Conservation (phyloP, 306 rosid genomes). For the Alnus rubra region DNA sequence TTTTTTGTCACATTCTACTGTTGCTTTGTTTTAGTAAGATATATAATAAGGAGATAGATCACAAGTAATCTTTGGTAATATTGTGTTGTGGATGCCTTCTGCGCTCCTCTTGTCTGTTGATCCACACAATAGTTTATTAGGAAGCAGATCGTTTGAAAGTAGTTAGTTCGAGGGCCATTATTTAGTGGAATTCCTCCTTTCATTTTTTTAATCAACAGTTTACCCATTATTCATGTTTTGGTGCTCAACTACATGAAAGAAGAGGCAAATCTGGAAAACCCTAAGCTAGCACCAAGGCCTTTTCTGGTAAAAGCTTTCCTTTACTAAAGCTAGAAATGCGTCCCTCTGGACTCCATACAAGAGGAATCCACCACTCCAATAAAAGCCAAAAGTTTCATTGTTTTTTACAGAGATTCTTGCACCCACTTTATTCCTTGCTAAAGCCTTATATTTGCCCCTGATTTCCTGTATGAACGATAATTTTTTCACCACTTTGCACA, state of each 20-base stretch:
- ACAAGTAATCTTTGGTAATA: no score
- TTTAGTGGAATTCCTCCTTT: slow-evolving; percentile 29
- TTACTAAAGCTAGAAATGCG: slow-evolving; percentile 31
- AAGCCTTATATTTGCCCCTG: slow-evolving; percentile 33
- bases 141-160: slow-evolving; percentile 14
- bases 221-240: slow-evolving; percentile 31
- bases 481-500: slow-evolving; percentile 34
- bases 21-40: no score
- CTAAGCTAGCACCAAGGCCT: slow-evolving; percentile 23
- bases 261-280: slow-evolving; percentile 9
- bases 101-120: background rate
- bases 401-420: slow-evolving; percentile 52
- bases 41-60: background rate
- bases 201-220: slow-evolving; percentile 27
- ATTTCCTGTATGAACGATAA: slow-evolving; percentile 29
- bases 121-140: slow-evolving; percentile 10
- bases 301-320: slow-evolving; percentile 44
- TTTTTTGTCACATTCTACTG: no score
- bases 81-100: background rate
- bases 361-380: slow-evolving; percentile 60
- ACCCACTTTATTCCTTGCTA: slow-evolving; percentile 59
- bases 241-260: slow-evolving; percentile 29
- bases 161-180: slow-evolving; percentile 41
- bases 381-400: slow-evolving; percentile 35
- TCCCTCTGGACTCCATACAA: slow-evolving; percentile 34